These are phyloP conservation scores for Vigna mungo DNA, from an alignment of 306 rosid genomes.

Conservation along the genomic window DNA sequence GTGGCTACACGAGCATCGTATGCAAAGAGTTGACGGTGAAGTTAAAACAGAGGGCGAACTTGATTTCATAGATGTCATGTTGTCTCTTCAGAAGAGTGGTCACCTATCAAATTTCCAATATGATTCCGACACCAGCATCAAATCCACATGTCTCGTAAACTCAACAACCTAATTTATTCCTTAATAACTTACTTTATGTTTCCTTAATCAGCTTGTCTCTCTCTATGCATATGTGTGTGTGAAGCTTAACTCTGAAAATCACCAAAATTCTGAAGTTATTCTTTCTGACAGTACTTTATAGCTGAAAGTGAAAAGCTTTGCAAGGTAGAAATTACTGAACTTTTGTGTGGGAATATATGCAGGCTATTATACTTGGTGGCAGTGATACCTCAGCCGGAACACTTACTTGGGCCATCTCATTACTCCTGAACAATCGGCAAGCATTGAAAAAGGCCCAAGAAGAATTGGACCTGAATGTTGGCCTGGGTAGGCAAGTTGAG, in stretches of 20 bases:
- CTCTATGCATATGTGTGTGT: too few species aligned
- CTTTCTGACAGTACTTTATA: too few species aligned
- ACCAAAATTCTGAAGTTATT: not conserved
- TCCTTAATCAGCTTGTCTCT: too few species aligned
- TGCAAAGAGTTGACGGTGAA: slow-evolving; percentile 30
- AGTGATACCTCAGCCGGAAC: slow-evolving; percentile 58
- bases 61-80: slow-evolving; percentile 71
- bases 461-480: slow-evolving; percentile 61
- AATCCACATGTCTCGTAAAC: slow-evolving; percentile 67
- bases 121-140: slow-evolving; percentile 55
- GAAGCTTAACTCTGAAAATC: too few species aligned
- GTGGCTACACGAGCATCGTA: slow-evolving; percentile 66
- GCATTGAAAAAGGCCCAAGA: slow-evolving; percentile 55
- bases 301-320: not conserved
- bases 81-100: slow-evolving; percentile 54
- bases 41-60: slow-evolving; percentile 46
- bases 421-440: slow-evolving; percentile 56
- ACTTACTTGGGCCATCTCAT: slow-evolving; percentile 62
- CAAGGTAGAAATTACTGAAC: not conserved
- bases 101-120: slow-evolving; percentile 48
- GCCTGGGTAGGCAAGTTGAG: slow-evolving; percentile 51
- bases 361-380: slow-evolving; percentile 65
- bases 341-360: not conserved
- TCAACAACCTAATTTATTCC: not conserved
- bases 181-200: not conserved